Percentiles rank a stretch among this genome's conserved stretches.
Evolutionary conservation across 176 grass and related monocot species (phyloP).

Genomic region (sorghum (Sorghum bicolor)): DNA sequence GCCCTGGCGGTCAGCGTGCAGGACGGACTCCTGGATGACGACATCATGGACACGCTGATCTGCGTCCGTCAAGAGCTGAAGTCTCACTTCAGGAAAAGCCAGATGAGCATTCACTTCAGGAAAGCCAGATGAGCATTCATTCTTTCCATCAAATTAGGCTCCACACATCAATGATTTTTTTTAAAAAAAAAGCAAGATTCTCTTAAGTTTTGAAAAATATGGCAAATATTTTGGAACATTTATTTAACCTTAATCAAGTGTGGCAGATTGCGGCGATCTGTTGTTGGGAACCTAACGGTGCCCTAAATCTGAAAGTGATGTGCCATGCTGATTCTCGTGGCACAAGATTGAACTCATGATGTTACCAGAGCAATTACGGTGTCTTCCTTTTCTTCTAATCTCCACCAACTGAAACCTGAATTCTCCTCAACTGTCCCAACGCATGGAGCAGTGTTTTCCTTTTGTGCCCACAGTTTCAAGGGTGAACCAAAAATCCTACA

Average conservation of each 20-base stretch:
- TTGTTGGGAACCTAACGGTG: neutral
- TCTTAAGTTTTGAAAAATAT: neutral
- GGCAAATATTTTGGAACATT: neutral
- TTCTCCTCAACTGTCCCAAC: neutral
- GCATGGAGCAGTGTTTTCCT: neutral
- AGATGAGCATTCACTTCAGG: constrained; percentile 33
- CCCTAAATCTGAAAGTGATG: neutral
- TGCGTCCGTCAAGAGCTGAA: constrained; percentile 80
- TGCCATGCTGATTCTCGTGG: neutral
- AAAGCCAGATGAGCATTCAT: constrained; percentile 19
- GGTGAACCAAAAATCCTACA: neutral
- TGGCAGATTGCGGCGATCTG: neutral
- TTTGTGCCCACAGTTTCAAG: too few relatives aligned
- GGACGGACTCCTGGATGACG: constrained; percentile 49
- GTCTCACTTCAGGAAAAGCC: constrained; percentile 40
- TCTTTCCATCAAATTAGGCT: too few relatives aligned
- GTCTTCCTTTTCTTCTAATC: neutral
- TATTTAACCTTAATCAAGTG: too few relatives aligned
- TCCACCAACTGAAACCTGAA: neutral
- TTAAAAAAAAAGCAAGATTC: too few relatives aligned
- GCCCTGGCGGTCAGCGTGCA: constrained; percentile 34
- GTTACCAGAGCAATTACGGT: neutral
- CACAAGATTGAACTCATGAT: neutral
- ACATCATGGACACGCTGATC: constrained; percentile 61
- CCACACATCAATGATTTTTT: too few relatives aligned